These are phyloP conservation scores for Yamadazyma mexicana DNA, from an alignment of 1,139 yeast species.

Conservation along the genomic window DNA sequence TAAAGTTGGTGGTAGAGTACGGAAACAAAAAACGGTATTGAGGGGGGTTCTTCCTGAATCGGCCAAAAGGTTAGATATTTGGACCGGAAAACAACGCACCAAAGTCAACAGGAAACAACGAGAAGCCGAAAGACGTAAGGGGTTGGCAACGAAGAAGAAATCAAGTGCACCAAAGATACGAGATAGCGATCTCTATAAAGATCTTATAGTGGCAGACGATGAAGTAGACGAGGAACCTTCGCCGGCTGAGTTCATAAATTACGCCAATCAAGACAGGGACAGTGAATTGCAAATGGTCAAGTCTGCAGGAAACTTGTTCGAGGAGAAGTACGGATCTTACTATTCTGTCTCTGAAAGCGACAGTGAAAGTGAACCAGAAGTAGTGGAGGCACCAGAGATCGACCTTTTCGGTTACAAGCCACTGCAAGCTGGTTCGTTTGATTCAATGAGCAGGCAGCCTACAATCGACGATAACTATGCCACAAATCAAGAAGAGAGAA, in stretches of 20 bases:
- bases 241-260: constrained; percentile 1
- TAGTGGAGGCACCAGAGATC: neutral
- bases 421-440: neutral
- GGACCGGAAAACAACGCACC: constrained; percentile 15
- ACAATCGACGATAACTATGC: neutral
- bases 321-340: constrained; percentile 12
- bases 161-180: neutral
- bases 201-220: constrained; percentile 8
- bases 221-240: constrained; percentile 2
- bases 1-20: constrained; percentile 33
- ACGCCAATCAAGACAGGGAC: neutral
- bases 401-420: constrained; percentile 1
- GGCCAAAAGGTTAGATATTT: constrained; percentile 32
- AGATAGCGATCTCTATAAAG: constrained; percentile 14
- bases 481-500: neutral
- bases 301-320: constrained; percentile 12
- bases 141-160: constrained; percentile 34
- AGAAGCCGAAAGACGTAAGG: constrained; percentile 28
- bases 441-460: neutral
- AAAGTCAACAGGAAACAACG: constrained; percentile 2
- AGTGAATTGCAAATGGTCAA: constrained; percentile 4
- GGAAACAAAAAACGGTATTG: constrained; percentile 30
- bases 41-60: constrained; percentile 44
- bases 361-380: neutral
- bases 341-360: constrained; percentile 11